Base-by-base conservation (phyloP, 2,329 filamentous ascomycete species). In the Trichoderma koningii region DNA sequence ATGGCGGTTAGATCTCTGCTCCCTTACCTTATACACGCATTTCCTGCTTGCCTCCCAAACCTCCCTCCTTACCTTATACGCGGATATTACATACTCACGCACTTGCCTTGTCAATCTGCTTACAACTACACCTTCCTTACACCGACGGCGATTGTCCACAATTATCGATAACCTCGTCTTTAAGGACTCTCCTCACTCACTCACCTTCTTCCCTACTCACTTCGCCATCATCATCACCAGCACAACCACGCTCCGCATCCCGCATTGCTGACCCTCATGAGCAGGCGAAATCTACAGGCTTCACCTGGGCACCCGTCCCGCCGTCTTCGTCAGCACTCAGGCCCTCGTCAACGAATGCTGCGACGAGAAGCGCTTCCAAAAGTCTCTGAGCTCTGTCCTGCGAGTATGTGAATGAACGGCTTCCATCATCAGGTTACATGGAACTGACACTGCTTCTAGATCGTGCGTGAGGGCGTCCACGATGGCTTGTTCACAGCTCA, bases 401-500 rank as follows among this genome's bases (percentile, higher is more conserved):
- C 69, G 75, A 3, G 76, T 79, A 69, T 59, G 74, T 67, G 2
- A 28, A 17, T 47, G 19, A 45, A n/a, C 4, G 21, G 34, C 34
- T 28, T 9, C 34, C 9, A 1, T n/a, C 17, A 14, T 38, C 12
- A 14, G 45, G 14, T 38, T n/a, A 17, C 50, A 34, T 34, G 28
- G 4, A 4, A 23, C 28, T 15, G 26, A 52, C 3, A 15, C 17
- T 41, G 5, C 2, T 17, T 28, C 45, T 42, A 79, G 73, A 73
- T 89, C 71, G 79, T 91, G 41, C 78, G 89, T 68, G 82, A 86
- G 66, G 86, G 83, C 26, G 79, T 86, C 1, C 79, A 85, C 63
- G 87, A 89, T 77, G 88, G 88, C 19, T 80, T 91, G 6, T 90
- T 91, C 72, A 90, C 88, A 7, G 87, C 81, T 1, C 72, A 70